These are phyloP conservation scores for Verticillium zaregamsianum DNA, from an alignment of 2,329 filamentous ascomycete genomes.

Conservation along the genomic window DNA sequence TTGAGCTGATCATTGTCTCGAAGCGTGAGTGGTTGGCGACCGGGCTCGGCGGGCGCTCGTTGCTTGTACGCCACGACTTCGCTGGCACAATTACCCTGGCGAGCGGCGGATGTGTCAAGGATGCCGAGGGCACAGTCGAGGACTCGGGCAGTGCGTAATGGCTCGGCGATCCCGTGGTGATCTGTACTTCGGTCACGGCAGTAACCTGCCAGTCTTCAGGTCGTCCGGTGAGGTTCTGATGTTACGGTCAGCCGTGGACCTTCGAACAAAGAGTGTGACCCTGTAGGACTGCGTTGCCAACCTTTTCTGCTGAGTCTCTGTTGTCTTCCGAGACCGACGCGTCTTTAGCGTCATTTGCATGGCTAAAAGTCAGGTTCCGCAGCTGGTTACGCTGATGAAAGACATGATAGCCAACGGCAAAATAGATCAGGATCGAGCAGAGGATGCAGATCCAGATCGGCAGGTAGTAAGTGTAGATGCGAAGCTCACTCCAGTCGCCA, in stretches of 20 bases:
- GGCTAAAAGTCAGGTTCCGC: constrained; percentile 48
- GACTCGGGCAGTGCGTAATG: constrained; percentile 8
- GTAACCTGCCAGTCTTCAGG: constrained; percentile 41
- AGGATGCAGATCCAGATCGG: constrained; percentile 58
- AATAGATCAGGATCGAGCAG: constrained; percentile 50
- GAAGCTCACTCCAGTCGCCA: constrained; percentile 47
- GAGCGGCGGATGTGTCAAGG: constrained; percentile 3
- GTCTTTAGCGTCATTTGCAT: constrained; percentile 30
- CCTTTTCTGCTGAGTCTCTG: constrained; percentile 27
- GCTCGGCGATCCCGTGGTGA: constrained; percentile 23
- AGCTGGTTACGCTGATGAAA: constrained; percentile 54
- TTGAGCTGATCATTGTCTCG: constrained; percentile 20
- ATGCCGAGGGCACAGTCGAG: not conserved
- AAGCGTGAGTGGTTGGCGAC: constrained; percentile 6
- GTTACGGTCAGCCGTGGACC: not conserved
- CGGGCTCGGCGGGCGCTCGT: not conserved
- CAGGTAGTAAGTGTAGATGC: constrained; percentile 59
- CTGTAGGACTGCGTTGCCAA: constrained; percentile 9
- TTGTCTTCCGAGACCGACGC: constrained; percentile 18
- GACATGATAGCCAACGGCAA: constrained; percentile 55
- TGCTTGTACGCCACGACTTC: constrained; percentile 9
- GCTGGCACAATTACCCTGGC: not conserved
- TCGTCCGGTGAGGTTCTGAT: constrained; percentile 19
- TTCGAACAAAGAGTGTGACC: not conserved
- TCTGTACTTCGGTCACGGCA: constrained; percentile 49